Percentiles rank a stretch among this genome's conserved stretches.
These are phyloP conservation scores for Silene vulgaris DNA, from an alignment of 179 eudicot genomes.

Conservation along the genomic window DNA sequence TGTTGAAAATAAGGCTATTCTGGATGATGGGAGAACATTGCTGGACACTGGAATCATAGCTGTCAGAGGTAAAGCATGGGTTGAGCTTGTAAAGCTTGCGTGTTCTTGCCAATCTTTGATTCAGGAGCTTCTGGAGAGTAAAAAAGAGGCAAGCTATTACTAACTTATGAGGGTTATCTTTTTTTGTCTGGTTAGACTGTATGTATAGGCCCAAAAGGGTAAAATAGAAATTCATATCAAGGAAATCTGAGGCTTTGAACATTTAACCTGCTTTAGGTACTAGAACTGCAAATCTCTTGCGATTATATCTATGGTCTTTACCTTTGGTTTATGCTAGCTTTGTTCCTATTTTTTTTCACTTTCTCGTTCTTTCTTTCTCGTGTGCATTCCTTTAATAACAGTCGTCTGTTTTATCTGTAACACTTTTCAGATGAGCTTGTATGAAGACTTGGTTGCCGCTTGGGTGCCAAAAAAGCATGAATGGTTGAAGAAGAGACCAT, in stretches of 20 bases:
- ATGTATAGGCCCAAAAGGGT: neutral
- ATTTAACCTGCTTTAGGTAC: neutral
- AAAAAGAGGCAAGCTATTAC: conserved; percentile 69
- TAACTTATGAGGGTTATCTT: neutral
- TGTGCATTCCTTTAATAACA: neutral
- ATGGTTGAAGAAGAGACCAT: conserved; percentile 72
- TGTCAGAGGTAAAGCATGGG: conserved; percentile 93
- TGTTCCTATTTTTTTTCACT: neutral
- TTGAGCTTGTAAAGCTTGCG: conserved; percentile 70
- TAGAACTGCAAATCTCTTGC: neutral
- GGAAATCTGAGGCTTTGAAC: neutral
- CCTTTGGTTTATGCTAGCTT: neutral
- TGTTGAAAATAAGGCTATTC: conserved; percentile 59
- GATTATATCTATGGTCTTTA: neutral
- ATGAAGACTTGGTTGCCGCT: conserved; percentile 98
- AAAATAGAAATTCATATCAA: neutral
- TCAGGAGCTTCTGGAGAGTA: conserved; percentile 59
- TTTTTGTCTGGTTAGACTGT: conserved; percentile 3
- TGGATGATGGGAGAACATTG: conserved; percentile 91
- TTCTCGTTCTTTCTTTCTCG: neutral
- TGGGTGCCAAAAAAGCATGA: conserved; percentile 95
- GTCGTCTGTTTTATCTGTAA: neutral
- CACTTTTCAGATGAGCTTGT: conserved; percentile 84
- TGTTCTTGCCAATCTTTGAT: conserved; percentile 65
- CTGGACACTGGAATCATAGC: conserved; percentile 98